Conservation (phyloP, 2,329 filamentous ascomycete species). For the Trichoderma sp. region DNA sequence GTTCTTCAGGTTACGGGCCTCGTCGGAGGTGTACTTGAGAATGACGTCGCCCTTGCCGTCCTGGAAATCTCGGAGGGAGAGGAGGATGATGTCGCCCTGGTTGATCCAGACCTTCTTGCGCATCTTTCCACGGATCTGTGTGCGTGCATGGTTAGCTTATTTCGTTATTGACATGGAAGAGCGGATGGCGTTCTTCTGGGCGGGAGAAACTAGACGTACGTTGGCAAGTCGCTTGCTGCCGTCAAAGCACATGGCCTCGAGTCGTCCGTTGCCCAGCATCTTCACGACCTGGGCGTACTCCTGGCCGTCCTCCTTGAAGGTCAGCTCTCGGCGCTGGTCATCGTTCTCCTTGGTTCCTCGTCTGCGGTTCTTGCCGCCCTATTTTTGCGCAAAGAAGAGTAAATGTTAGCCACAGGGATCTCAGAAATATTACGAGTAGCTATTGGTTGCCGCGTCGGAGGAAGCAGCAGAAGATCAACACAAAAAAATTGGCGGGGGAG, state of each 20-base stretch:
- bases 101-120: conserved; percentile 99
- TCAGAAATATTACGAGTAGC: background rate
- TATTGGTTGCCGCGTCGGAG: background rate
- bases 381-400: conserved; percentile 37
- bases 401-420: conserved; percentile 7
- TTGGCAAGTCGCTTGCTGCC: conserved; percentile 58
- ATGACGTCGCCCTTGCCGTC: conserved; percentile 97
- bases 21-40: conserved; percentile 94
- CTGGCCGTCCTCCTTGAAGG: conserved; percentile 98
- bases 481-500: conserved; percentile 21
- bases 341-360: conserved; percentile 99
- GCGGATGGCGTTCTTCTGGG: background rate
- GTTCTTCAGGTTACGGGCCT: conserved; percentile 91
- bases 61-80: conserved; percentile 89
- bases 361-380: conserved; percentile 98
- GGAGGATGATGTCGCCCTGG: conserved; percentile 91
- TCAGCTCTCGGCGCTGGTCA: conserved; percentile 97
- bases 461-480: background rate
- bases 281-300: conserved; percentile 65
- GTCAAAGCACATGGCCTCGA: conserved; percentile 94
- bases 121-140: conserved; percentile 78
- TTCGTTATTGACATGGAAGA: background rate
- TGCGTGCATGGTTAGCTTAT: background rate
- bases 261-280: conserved; percentile 94
- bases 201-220: conserved; percentile 37